phyloP scores from a whole-genome alignment of 768 basidiomycete species.

The Naematelia encephala region DNA sequence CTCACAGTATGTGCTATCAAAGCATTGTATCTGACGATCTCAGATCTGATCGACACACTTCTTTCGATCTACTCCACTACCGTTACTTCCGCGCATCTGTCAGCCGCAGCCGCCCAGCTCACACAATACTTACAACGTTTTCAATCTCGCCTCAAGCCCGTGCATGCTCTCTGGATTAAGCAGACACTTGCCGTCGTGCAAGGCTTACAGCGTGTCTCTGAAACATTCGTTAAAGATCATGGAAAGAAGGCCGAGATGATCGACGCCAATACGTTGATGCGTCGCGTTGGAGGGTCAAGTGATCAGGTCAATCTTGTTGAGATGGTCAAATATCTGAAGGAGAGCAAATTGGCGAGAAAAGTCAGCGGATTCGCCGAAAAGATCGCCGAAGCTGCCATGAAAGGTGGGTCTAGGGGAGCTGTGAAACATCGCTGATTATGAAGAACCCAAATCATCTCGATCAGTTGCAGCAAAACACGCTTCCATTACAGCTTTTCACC shows the following conservation, averaged over 20 bases:
- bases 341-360: slow-evolving; percentile 69
- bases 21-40: neutral
- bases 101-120: slow-evolving; percentile 69
- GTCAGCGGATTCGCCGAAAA: slow-evolving; percentile 74
- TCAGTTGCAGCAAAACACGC: slow-evolving; percentile 27
- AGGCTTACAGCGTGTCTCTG: slow-evolving; percentile 61
- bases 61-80: slow-evolving; percentile 76
- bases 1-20: slow-evolving; percentile 71
- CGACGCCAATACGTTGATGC: slow-evolving; percentile 64
- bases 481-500: slow-evolving; percentile 70
- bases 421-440: slow-evolving; percentile 2
- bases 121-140: slow-evolving; percentile 73
- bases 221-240: slow-evolving; percentile 23
- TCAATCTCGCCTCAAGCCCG: slow-evolving; percentile 66
- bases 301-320: slow-evolving; percentile 78
- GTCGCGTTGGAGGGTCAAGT: slow-evolving; percentile 63
- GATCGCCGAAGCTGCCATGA: slow-evolving; percentile 52
- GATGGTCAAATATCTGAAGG: slow-evolving; percentile 72
- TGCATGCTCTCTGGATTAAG: slow-evolving; percentile 73
- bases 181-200: slow-evolving; percentile 72
- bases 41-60: slow-evolving; percentile 84
- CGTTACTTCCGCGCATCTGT: slow-evolving; percentile 61
- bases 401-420: slow-evolving; percentile 43
- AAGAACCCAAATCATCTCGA: slow-evolving; percentile 8
- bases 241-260: slow-evolving; percentile 60